Evolutionary conservation across 2,329 filamentous ascomycete species (phyloP).

Genomic region (Aspergillus japonicus): DNA sequence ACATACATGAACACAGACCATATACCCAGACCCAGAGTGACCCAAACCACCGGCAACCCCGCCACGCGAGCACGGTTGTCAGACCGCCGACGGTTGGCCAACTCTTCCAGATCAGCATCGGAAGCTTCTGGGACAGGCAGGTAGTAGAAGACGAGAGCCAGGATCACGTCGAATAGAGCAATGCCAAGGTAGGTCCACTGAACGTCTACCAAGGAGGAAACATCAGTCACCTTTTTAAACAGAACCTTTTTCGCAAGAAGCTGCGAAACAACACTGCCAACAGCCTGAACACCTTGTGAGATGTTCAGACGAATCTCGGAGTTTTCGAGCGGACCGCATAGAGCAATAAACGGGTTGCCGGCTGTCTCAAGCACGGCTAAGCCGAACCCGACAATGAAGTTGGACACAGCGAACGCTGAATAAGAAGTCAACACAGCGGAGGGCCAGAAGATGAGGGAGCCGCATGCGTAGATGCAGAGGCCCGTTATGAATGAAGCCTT

Average conservation of each 20-base stretch:
- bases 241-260: conserved; percentile 60
- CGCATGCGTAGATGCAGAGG: conserved; percentile 61
- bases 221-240: conserved; percentile 51
- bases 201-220: conserved; percentile 57
- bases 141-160: conserved; percentile 62
- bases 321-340: conserved; percentile 61
- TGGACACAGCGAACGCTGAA: conserved; percentile 60
- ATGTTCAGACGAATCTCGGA: conserved; percentile 61
- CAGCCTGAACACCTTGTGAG: conserved; percentile 61
- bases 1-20: conserved; percentile 61
- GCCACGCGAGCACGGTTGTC: conserved; percentile 49
- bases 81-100: conserved; percentile 52
- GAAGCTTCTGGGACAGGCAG: conserved; percentile 62
- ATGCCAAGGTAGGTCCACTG: conserved; percentile 67
- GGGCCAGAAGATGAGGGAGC: conserved; percentile 63
- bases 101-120: conserved; percentile 58
- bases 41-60: conserved; percentile 53
- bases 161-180: conserved; percentile 57
- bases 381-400: conserved; percentile 62
- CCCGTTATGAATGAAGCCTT: conserved; percentile 62
- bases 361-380: conserved; percentile 60
- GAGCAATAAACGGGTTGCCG: conserved; percentile 62
- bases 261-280: conserved; percentile 60
- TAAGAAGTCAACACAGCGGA: conserved; percentile 63
- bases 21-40: conserved; percentile 55